Conservation (phyloP, 176 grass and related monocot species). For the Triticum timopheevii region DNA sequence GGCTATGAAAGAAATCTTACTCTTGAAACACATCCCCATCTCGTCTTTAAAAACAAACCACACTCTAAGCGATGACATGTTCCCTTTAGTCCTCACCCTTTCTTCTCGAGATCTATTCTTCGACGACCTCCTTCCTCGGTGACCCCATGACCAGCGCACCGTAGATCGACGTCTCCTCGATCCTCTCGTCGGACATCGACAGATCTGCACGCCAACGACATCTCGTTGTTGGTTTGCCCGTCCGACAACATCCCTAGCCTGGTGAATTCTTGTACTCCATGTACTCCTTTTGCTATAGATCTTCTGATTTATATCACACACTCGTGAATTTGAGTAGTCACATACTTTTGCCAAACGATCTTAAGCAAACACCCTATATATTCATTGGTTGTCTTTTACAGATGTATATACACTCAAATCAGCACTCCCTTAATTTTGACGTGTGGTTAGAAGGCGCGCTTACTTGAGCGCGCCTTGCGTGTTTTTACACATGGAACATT, state of each 20-base stretch:
- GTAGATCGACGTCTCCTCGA: background rate
- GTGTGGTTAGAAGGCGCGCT: background rate
- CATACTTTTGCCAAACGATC: background rate
- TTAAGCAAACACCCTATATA: background rate
- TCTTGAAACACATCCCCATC: background rate
- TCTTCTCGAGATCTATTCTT: background rate
- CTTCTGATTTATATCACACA: background rate
- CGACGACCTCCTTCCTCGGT: background rate
- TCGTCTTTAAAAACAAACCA: slow-evolving; percentile 7
- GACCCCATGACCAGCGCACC: no score
- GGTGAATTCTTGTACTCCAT: background rate
- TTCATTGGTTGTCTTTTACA: slow-evolving; percentile 1
- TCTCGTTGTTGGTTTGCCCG: background rate
- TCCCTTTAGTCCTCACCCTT: background rate
- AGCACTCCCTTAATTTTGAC: background rate
- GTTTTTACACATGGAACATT: background rate
- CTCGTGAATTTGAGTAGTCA: background rate
- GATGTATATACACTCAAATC: background rate
- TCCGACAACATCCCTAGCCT: background rate
- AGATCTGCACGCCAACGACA: background rate
- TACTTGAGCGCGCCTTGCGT: background rate
- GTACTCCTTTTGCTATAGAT: background rate
- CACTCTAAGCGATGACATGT: background rate
- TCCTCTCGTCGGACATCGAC: background rate
- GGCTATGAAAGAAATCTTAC: background rate